Conservation (phyloP, 2,329 filamentous ascomycete genomes). For the Colletotrichum viniferum region DNA sequence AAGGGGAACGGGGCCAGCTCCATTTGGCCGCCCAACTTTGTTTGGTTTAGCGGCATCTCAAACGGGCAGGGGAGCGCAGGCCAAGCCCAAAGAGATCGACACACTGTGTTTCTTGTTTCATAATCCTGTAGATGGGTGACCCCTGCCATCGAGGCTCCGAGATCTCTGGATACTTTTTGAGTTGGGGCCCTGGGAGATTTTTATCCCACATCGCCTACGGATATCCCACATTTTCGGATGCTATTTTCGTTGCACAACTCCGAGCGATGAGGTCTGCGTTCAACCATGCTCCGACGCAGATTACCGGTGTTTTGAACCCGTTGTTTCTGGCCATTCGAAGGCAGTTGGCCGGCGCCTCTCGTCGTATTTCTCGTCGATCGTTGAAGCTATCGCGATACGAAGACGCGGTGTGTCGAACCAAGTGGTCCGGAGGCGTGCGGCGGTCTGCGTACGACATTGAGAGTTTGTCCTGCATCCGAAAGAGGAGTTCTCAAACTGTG, state of each 20-base stretch:
- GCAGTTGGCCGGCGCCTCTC: background rate
- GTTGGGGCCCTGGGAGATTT: background rate
- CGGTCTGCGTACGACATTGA: background rate
- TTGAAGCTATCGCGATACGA: background rate
- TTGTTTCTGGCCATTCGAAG: background rate
- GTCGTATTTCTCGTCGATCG: background rate
- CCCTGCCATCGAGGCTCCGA: background rate
- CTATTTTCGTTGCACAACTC: background rate
- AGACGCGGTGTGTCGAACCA: background rate
- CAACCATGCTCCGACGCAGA: slow-evolving; percentile 2
- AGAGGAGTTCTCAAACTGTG: background rate
- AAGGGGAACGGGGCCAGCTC: background rate
- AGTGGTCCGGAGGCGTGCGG: background rate
- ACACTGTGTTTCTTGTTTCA: slow-evolving; percentile 8
- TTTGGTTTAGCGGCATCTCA: background rate
- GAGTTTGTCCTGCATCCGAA: background rate
- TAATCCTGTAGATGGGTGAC: background rate
- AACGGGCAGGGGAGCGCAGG: background rate
- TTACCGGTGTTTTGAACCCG: background rate
- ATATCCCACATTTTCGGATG: background rate
- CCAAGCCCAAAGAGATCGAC: slow-evolving; percentile 3
- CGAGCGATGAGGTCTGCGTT: background rate
- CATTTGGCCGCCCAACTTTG: background rate
- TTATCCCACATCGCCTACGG: background rate
- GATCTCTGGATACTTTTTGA: background rate